Evolutionary conservation across 1,284 basidiomycete species (phyloP), one percentile per base, ranked within the genome.

Genomic region (Sanguinoderma infundibulare): DNA sequence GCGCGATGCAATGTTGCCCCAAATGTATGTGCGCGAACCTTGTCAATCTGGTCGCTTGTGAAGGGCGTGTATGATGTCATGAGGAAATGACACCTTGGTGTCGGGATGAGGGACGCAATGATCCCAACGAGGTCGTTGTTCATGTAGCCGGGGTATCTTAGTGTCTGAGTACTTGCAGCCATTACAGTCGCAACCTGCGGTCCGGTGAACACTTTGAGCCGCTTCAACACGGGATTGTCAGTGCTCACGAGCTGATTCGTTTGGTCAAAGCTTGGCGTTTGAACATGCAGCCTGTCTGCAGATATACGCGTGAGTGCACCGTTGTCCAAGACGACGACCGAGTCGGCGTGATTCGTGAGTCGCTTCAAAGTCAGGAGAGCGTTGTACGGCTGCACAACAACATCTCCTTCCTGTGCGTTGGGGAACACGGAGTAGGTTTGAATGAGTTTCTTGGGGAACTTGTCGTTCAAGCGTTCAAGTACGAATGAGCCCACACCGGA

Each of bases 41-140:
- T 94, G 80, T 97, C 95, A 60, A 97, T 94, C 71, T 94, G 90
- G 76, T 98, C 97, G 64, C 93, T 94, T 1, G 96, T 98, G 77
- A 99, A 99, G 0, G 98, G 97, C 4, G 98, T 99, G 72, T 99
- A 99, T 17, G 95, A 96, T n/a, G 98, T 99, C 93, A 97, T 98
- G 61, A 99, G 85, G 84, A 99, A 99, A 78, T 99, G 98, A 72
- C 96, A 98, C 56, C 97, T 85, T n/a, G 98, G 97, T 10, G 98
- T 99, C 2, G 98, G 98, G 68, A 99, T 98, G 56, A 99, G 85
- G 14, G 94, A 96, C 2, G 98, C 96, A 60, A 99, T 93, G 70
- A 99, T 98, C 28, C 96, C 95, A 66, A 98, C 95, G 35, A 98
- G 87, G 73, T 99, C 97, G 72, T 99, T 99, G 83, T 99, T 99